Evolutionary conservation across 2,329 filamentous ascomycete genomes (phyloP).

Genomic region (Pseudopyricularia cyperi): DNA sequence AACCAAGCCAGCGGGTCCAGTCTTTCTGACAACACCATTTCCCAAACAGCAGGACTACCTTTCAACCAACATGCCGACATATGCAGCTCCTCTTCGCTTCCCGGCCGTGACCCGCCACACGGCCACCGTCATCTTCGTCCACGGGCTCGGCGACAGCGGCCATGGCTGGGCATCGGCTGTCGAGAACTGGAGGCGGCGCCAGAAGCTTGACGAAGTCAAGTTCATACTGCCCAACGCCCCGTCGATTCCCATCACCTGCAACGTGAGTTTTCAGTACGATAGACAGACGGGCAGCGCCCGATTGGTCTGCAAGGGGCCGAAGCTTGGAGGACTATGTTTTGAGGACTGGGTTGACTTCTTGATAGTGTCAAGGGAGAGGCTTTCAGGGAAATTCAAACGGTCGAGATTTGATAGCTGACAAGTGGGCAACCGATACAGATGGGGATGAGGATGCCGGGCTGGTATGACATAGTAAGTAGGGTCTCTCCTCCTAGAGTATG

Average conservation of each 20-base stretch:
- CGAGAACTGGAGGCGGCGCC: slow-evolving; percentile 71
- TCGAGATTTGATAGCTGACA: slow-evolving; percentile 1
- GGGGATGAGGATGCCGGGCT: slow-evolving; percentile 56
- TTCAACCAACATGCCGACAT: neutral
- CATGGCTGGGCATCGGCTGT: slow-evolving; percentile 71
- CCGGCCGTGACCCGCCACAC: slow-evolving; percentile 76
- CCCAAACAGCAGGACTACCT: neutral
- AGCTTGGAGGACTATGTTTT: neutral
- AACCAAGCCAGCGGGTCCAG: too few species aligned
- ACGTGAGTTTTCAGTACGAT: slow-evolving; percentile 29
- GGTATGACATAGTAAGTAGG: slow-evolving; percentile 64
- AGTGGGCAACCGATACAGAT: neutral
- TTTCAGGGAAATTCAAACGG: neutral
- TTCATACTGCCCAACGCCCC: slow-evolving; percentile 93
- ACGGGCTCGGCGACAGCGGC: slow-evolving; percentile 79
- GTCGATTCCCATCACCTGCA: slow-evolving; percentile 63
- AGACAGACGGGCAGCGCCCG: neutral
- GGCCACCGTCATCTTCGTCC: slow-evolving; percentile 85
- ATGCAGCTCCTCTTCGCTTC: slow-evolving; percentile 47
- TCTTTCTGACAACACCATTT: too few species aligned
- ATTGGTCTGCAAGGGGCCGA: too few species aligned
- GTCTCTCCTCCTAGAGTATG: neutral
- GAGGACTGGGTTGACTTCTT: neutral
- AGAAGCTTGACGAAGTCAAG: slow-evolving; percentile 76
- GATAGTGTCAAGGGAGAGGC: neutral